Evolutionary conservation across 108 stramenopile genomes (phyloP), one percentile per base, ranked within the genome.

Genomic region (Discostella pseudostelligera): DNA sequence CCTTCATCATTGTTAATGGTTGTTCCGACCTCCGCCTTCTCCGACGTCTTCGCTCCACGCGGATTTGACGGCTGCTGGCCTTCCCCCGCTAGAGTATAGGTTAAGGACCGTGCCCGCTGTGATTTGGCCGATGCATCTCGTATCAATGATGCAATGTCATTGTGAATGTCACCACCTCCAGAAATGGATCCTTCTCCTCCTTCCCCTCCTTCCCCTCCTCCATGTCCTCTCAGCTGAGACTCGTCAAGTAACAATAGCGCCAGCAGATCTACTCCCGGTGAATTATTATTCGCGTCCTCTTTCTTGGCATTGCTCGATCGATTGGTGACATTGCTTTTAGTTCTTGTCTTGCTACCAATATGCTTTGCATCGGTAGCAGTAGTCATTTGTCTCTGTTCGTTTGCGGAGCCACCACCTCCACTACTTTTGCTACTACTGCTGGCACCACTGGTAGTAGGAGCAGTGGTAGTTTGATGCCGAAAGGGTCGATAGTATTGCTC

Each of bases 401-500:
- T n/a, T n/a, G n/a, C n/a, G n/a, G n/a, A n/a, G n/a, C n/a, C n/a
- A n/a, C n/a, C n/a, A 11, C 19, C 8, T 20, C n/a, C n/a, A 54
- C 10, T 64, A 19, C 37, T 72, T 32, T 45, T 35, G 9, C 25
- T 36, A 8, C 37, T 72, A 20, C 35, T 35, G 9, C 25, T 36
- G 8, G 1, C 13, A 17, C 1, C n/a, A 49, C 8, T 54, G 40
- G 40, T 50, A 61, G 43, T 39, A 7, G 5, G 3, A 40, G 3
- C 39, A 13, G 35, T 45, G 51, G n/a, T 37, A 12, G 32, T 35
- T 20, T 28, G 36, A 46, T 76, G 68, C 17, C 67, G 56, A 63
- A 76, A 69, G 9, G 75, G 75, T 62, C 63, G 57, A 22, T 76
- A 76, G 28, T 62, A 62, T 28, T 35, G 68, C 36, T 65, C 75